Conservation (phyloP, 1,284 basidiomycete species). For the Testicularia cyperi region DNA sequence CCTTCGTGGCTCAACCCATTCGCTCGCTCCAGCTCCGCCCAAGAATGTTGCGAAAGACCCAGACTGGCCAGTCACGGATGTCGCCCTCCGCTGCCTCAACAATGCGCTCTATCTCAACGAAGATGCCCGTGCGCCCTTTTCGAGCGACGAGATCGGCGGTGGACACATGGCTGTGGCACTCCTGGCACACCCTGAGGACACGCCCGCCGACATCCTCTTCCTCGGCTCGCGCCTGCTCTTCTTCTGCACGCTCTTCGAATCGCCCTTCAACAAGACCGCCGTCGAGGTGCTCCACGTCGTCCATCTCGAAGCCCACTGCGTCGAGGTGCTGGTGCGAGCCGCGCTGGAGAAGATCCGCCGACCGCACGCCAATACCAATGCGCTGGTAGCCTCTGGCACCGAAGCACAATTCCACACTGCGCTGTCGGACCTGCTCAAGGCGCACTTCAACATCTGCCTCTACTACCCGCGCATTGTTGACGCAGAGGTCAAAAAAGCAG, state of each 20-base stretch:
- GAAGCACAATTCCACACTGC: slow-evolving; percentile 34
- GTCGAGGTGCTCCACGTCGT: slow-evolving; percentile 35
- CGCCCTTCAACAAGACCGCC: slow-evolving; percentile 41
- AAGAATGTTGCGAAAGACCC: slow-evolving; percentile 19
- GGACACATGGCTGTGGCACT: slow-evolving; percentile 28
- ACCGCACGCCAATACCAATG: slow-evolving; percentile 1
- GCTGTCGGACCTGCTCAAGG: slow-evolving; percentile 46
- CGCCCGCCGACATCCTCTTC: slow-evolving; percentile 43
- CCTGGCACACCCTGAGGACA: slow-evolving; percentile 18
- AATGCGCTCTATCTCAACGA: slow-evolving; percentile 50
- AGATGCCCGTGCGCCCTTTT: slow-evolving; percentile 23
- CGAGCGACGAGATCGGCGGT: slow-evolving; percentile 32
- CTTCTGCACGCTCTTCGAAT: slow-evolving; percentile 53
- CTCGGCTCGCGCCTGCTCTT: slow-evolving; percentile 45
- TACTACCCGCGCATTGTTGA: slow-evolving; percentile 46
- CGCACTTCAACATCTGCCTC: slow-evolving; percentile 49
- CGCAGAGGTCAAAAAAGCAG: slow-evolving; percentile 16
- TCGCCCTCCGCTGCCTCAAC: slow-evolving; percentile 50
- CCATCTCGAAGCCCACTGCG: slow-evolving; percentile 14
- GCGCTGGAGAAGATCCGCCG: slow-evolving; percentile 6
- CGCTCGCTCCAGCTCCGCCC: slow-evolving; percentile 15
- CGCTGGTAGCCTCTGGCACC: slow-evolving; percentile 19
- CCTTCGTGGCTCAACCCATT: no score
- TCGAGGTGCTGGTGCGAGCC: slow-evolving; percentile 17
- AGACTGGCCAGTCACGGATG: slow-evolving; percentile 40